Conservation (phyloP, 1,284 basidiomycete species). For the Puccinia triticina region DNA sequence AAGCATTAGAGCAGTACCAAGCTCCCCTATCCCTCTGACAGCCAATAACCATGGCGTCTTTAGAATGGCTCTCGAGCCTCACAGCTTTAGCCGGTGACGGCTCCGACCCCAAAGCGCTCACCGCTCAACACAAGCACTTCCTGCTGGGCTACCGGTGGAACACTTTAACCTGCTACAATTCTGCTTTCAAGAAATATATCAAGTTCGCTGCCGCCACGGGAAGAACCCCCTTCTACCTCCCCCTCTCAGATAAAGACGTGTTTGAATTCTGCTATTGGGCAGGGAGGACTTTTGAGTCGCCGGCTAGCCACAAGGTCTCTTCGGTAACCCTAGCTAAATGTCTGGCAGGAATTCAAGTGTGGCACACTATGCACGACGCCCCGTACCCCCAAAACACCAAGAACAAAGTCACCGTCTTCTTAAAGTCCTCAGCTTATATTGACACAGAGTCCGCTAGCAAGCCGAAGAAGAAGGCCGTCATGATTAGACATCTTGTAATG, state of each 20-base stretch:
- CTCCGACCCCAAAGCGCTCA: neutral
- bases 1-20: too few relatives aligned
- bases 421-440: neutral
- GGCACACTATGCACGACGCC: neutral
- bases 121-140: neutral
- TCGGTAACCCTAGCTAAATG: too few relatives aligned
- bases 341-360: too few relatives aligned
- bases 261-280: neutral
- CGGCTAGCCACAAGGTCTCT: too few relatives aligned
- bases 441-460: too few relatives aligned
- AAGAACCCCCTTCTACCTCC: neutral
- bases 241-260: neutral
- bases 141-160: neutral
- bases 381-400: neutral
- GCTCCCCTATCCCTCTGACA: too few relatives aligned
- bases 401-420: neutral
- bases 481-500: too few relatives aligned
- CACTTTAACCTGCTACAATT: neutral
- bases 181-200: conserved; percentile 3
- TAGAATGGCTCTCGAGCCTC: too few relatives aligned
- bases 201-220: neutral
- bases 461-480: neutral
- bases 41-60: too few relatives aligned
- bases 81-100: neutral
- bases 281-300: too few relatives aligned